Evolutionary conservation across 106 monocot species (phyloP).

Genomic region (Agapanthus africanus): DNA sequence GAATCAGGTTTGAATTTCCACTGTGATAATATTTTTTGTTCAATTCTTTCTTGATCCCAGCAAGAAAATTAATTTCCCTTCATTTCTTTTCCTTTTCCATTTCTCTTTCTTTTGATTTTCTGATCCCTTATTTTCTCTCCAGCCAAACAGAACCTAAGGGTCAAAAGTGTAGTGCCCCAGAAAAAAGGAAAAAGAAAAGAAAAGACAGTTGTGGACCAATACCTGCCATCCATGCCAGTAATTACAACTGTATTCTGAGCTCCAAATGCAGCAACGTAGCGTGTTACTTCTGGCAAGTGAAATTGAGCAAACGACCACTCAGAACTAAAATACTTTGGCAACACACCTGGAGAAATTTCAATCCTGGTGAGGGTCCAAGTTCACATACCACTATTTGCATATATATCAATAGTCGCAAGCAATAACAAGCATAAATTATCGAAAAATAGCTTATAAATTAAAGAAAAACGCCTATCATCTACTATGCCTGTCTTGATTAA

Average conservation of each 20-base stretch:
- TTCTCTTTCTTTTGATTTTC: too few species aligned
- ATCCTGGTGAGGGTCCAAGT: neutral
- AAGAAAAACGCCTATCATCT: too few species aligned
- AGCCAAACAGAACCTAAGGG: neutral
- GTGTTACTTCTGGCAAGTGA: conserved; percentile 64
- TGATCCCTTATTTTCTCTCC: neutral
- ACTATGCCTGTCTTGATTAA: too few species aligned
- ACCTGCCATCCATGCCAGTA: conserved; percentile 92
- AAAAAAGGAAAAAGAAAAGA: neutral
- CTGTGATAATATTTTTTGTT: too few species aligned
- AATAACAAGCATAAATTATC: neutral
- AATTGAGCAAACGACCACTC: conserved; percentile 99
- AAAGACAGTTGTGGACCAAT: conserved; percentile 7
- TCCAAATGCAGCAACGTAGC: conserved; percentile 77
- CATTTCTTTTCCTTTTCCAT: neutral
- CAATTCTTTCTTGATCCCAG: neutral
- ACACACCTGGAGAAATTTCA: conserved; percentile 41
- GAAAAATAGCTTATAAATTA: too few species aligned
- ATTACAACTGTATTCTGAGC: conserved; percentile 68
- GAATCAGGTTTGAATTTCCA: too few species aligned
- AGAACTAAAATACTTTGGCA: conserved; percentile 97
- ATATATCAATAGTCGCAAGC: neutral
- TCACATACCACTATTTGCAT: neutral
- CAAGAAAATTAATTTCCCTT: too few species aligned
- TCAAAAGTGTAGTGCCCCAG: neutral